These are phyloP conservation scores for Datura wrightii DNA, from an alignment of 257 asterid species.

Conservation along the genomic window DNA sequence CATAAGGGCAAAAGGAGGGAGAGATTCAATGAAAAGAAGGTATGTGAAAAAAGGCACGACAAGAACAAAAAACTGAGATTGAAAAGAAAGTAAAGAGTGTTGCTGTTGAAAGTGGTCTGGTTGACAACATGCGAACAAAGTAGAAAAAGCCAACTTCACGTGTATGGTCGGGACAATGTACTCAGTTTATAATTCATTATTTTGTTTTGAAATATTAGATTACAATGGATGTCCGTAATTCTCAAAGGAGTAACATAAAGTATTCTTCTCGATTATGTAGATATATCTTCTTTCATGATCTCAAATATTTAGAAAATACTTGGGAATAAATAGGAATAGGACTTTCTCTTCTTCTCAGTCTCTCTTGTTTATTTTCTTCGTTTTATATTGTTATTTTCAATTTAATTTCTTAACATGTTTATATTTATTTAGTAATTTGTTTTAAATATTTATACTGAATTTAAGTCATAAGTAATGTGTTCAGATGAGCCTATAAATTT, in stretches of 20 bases:
- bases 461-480: not conserved
- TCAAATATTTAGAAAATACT: too few relatives aligned
- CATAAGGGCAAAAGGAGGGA: not conserved
- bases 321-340: too few relatives aligned
- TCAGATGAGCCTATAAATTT: not conserved
- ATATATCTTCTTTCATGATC: too few relatives aligned
- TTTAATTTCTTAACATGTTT: too few relatives aligned
- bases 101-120: not conserved
- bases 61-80: not conserved
- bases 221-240: too few relatives aligned
- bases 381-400: too few relatives aligned
- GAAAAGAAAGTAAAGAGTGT: not conserved
- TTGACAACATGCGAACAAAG: constrained; percentile 36
- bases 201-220: too few relatives aligned
- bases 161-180: constrained; percentile 44
- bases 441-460: not conserved
- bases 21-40: constrained; percentile 28
- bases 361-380: too few relatives aligned
- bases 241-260: too few relatives aligned
- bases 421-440: not conserved
- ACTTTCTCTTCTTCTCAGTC: too few relatives aligned
- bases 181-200: constrained; percentile 10
- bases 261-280: too few relatives aligned
- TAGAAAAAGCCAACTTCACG: constrained; percentile 47
- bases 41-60: not conserved